Base-by-base conservation (phyloP, 2,329 filamentous ascomycete species). In the Aspergillus ibericus region DNA sequence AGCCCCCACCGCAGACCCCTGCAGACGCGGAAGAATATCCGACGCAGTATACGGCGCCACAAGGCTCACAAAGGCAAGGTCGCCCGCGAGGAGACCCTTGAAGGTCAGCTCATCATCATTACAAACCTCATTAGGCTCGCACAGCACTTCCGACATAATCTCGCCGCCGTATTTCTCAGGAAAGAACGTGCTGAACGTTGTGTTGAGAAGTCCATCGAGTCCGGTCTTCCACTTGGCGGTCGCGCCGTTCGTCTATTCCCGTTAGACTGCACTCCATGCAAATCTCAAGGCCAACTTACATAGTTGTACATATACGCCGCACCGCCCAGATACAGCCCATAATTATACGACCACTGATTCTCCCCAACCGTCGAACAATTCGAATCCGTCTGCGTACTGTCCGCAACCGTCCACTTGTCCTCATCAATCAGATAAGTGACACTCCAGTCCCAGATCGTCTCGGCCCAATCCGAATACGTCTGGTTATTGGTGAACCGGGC, bases 41-140 rank as follows among this genome's bases (percentile, higher is more conserved):
- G 78, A 68, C 59, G 75, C 69, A 2, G 82, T 83, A 64, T 79
- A 85, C 0, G 85, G 84, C 0, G 82, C 84, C 48, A 86, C 74
- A 63, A 85, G 80, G 1, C 79, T 78, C 1, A 83, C 79, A 4
- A 80, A 76, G 15, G 81, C 83, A 71, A 79, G 72, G 78, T 83
- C 88, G 40, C 85, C 82, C 1, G 81, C 74, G 5, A 88, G 77
- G 65, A 85, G 87, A 15, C 83, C 84, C 74, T 88, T 88, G 80
- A 88, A 88, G 5, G 81, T 82, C 55, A 78, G 79, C 71, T 86
- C 82, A 61, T 87, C 84, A 27, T 80, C 75, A 67, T 86, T 82
- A 75, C 85, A 88, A 20, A 66, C 75, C 62, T 73, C 67, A 55
- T 73, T 61, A 58, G 64, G 70, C 70, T 88, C 85, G 69, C 86